These are phyloP conservation scores for Aspergillus neotritici DNA, from an alignment of 2,329 filamentous ascomycete species.

Conservation along the genomic window DNA sequence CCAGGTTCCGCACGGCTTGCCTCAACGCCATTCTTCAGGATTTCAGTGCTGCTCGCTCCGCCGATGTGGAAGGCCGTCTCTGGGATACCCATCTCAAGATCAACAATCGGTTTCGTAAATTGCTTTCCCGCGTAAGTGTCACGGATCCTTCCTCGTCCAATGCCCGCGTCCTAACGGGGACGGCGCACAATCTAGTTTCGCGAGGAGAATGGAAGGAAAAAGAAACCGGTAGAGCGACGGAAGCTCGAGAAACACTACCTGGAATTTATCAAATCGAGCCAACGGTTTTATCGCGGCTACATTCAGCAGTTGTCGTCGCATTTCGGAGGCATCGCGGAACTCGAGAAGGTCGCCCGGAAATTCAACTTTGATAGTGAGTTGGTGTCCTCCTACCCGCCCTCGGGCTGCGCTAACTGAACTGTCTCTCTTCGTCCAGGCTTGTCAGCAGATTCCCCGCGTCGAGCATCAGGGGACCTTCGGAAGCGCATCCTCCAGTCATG, in stretches of 20 bases:
- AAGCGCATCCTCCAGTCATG: slow-evolving; percentile 65
- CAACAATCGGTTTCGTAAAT: slow-evolving; percentile 70
- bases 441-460: slow-evolving; percentile 37
- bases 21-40: slow-evolving; percentile 68
- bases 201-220: slow-evolving; percentile 47
- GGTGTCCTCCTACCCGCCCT: slow-evolving; percentile 3
- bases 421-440: slow-evolving; percentile 33
- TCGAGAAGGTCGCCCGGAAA: slow-evolving; percentile 52
- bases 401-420: slow-evolving; percentile 6
- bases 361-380: slow-evolving; percentile 45
- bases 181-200: slow-evolving; percentile 37
- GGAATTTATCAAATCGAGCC: slow-evolving; percentile 78
- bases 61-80: slow-evolving; percentile 64
- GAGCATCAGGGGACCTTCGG: slow-evolving; percentile 48
- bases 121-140: slow-evolving; percentile 51
- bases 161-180: not conserved
- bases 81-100: slow-evolving; percentile 76
- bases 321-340: slow-evolving; percentile 52
- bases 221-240: slow-evolving; percentile 59
- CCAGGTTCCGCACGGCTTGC: slow-evolving; percentile 64
- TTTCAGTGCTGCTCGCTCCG: slow-evolving; percentile 41
- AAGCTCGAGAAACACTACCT: slow-evolving; percentile 78
- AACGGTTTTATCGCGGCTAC: slow-evolving; percentile 82
- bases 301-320: slow-evolving; percentile 67
- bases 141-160: slow-evolving; percentile 6